Evolutionary conservation across 1,139 yeast genomes (phyloP), one percentile per base, ranked within the genome.

Genomic region (Nakaseomyces nivariensis): DNA sequence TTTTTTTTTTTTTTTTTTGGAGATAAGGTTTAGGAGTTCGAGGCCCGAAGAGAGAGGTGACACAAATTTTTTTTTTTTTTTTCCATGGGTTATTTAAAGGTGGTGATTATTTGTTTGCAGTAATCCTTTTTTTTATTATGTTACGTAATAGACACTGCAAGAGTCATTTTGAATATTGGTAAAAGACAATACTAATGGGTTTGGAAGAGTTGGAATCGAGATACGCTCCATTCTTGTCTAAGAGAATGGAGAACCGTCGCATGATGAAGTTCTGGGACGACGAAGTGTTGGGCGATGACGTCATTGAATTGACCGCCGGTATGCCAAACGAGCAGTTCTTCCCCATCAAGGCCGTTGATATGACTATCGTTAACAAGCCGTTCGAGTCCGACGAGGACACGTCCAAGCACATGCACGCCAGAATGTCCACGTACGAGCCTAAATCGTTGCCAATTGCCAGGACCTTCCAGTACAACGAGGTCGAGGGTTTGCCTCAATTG

Each of bases 281-380:
- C 27, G 56, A 54, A 26, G 49, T 73, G 4, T 78, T 80, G 3
- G 65, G 62, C 17, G 74, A 72, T 4, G 63, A 71, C 33, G 76
- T 79, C 4, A 69, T 78, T 37, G 67, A 69, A 37, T 67, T 80
- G 50, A 76, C 75, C 43, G 79, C 76, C 59, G 85, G 85, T 25
- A 72, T 73, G 56, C 85, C 85, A 11, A 77, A 78, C 58, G 72
- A 72, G 50, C 81, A 81, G 1, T 75, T 79, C 59, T 79, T 79
- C 65, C 85, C 85, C 1, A 64, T 79, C 45, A 77, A 77, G 43
- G 69, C 77, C 2, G 72, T 79, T 38, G 74, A 73, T 47, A 65
- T 78, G 43, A 70, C 72, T 51, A 62, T 78, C 43, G 72, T 59
- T 63, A 72, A 57, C 56, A 61, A 46, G 50, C 68, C 64, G 9